Conservation (phyloP, 2,329 filamentous ascomycete genomes). For the Truncatella angustata region DNA sequence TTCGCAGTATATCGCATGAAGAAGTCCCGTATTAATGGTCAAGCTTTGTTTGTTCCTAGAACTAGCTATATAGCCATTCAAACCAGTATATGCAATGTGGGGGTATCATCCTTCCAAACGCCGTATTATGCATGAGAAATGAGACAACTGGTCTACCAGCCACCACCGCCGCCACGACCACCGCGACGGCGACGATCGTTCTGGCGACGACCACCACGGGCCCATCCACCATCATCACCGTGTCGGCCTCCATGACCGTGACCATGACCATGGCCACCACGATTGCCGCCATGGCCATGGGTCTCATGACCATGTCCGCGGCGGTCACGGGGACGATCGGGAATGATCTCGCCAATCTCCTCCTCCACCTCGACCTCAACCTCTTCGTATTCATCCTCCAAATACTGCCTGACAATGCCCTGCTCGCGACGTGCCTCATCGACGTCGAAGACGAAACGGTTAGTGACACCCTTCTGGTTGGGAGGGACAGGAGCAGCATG, state of each 20-base stretch:
- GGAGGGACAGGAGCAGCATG: slow-evolving; percentile 27
- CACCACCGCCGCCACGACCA: not conserved
- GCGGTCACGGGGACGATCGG: slow-evolving; percentile 22
- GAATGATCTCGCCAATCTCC: slow-evolving; percentile 36
- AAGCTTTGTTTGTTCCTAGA: no score
- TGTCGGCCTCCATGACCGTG: slow-evolving; percentile 3
- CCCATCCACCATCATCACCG: slow-evolving; percentile 12
- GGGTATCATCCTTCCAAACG: slow-evolving; percentile 5
- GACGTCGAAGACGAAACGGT: slow-evolving; percentile 85
- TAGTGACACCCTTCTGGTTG: slow-evolving; percentile 33
- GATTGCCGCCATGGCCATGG: slow-evolving; percentile 11
- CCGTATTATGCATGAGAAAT: slow-evolving; percentile 1
- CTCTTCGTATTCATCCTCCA: slow-evolving; percentile 73
- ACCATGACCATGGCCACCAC: slow-evolving; percentile 8
- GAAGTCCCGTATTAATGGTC: no score
- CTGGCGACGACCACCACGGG: slow-evolving; percentile 10
- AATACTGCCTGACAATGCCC: slow-evolving; percentile 64
- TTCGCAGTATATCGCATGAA: no score
- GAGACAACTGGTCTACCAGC: not conserved
- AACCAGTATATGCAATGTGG: no score
- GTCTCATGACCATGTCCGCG: slow-evolving; percentile 21
- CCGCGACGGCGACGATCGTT: slow-evolving; percentile 6
- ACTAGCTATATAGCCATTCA: no score
- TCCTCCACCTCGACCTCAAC: slow-evolving; percentile 78
- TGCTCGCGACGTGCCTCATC: slow-evolving; percentile 72